Conservation (phyloP, 352 stramenopile species). For the Phytophthora constricta region DNA sequence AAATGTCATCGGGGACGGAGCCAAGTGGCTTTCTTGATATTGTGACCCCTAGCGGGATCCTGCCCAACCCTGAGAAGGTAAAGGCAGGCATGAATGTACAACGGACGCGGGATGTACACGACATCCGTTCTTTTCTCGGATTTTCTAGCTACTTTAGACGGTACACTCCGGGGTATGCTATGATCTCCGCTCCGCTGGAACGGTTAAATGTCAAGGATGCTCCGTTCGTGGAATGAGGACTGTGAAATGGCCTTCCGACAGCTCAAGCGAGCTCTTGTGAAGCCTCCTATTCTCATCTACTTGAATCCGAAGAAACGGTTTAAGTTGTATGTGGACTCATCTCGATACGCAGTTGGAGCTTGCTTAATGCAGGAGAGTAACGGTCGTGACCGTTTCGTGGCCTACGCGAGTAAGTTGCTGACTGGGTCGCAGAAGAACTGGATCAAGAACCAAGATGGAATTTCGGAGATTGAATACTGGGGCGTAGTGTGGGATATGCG, state of each 20-base stretch:
- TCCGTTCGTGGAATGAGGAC: background rate
- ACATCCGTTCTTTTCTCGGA: background rate
- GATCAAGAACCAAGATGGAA: conserved; percentile 2
- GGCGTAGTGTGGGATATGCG: background rate
- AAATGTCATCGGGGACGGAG: background rate
- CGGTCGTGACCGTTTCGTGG: background rate
- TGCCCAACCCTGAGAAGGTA: background rate
- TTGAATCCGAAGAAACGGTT: background rate
- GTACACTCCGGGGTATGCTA: background rate
- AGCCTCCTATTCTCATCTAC: background rate
- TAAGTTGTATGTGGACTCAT: background rate
- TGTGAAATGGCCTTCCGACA: background rate
- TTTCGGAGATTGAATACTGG: conserved; percentile 7
- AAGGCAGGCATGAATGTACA: background rate
- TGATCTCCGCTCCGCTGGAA: background rate
- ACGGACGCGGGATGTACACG: background rate
- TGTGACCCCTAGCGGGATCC: background rate
- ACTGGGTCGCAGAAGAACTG: background rate
- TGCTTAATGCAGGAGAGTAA: background rate
- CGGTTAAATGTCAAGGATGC: background rate
- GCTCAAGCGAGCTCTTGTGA: background rate
- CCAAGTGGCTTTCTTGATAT: conserved; percentile 3
- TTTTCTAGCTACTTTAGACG: background rate
- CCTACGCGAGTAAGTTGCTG: background rate
- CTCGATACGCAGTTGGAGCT: background rate